Evolutionary conservation across 352 stramenopile species (phyloP).

Genomic region (Albugo laibachii): DNA sequence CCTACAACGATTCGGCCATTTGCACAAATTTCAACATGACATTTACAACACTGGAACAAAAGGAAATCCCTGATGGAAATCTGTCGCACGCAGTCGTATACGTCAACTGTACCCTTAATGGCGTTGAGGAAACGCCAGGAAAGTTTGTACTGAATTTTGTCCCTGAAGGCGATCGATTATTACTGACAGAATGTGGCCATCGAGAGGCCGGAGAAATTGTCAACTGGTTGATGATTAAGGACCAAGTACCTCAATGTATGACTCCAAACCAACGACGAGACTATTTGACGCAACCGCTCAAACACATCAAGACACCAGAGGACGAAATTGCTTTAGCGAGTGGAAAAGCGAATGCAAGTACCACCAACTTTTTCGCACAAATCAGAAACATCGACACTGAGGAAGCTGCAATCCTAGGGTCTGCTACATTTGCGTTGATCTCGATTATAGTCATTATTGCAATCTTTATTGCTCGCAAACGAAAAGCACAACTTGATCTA

Average conservation of each 20-base stretch:
- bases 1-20: conserved; percentile 65
- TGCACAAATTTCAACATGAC: conserved; percentile 78
- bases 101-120: neutral
- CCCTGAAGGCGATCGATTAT: too few species aligned
- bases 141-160: too few species aligned
- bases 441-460: conserved; percentile 39
- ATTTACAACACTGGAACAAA: conserved; percentile 62
- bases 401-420: conserved; percentile 45
- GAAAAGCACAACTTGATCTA: conserved; percentile 56
- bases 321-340: conserved; percentile 14
- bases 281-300: conserved; percentile 69
- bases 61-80: conserved; percentile 35
- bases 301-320: conserved; percentile 46
- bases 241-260: conserved; percentile 30
- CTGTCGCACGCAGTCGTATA: conserved; percentile 25
- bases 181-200: too few species aligned
- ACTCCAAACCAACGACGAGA: conserved; percentile 51
- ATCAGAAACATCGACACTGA: conserved; percentile 40
- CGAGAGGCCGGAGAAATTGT: too few species aligned
- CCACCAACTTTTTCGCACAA: conserved; percentile 43
- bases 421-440: conserved; percentile 33
- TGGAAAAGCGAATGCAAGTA: conserved; percentile 18
- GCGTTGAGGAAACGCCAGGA: conserved; percentile 12
- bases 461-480: conserved; percentile 55
- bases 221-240: conserved; percentile 20